Conservation (phyloP, 1,139 yeast species). For the Pichia sp. region DNA sequence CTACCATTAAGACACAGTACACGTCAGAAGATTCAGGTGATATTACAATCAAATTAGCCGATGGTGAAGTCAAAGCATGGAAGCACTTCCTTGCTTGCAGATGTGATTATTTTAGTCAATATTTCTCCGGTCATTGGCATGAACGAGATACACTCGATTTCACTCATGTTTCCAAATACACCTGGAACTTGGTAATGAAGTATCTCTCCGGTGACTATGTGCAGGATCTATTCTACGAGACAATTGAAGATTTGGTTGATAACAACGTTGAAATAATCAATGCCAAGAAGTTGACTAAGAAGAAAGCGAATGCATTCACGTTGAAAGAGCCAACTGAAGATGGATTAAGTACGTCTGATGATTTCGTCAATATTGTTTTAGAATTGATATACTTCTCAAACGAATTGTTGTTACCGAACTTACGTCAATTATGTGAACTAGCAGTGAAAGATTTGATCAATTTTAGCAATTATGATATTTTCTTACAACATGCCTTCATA, state of each 20-base stretch:
- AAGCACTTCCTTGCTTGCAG: constrained; percentile 53
- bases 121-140: constrained; percentile 58
- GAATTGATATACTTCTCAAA: constrained; percentile 65
- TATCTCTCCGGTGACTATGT: constrained; percentile 53
- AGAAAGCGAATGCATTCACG: neutral
- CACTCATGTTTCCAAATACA: constrained; percentile 40
- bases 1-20: constrained; percentile 2
- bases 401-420: constrained; percentile 56
- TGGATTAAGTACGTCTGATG: constrained; percentile 1
- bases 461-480: constrained; percentile 57
- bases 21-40: constrained; percentile 13
- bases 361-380: constrained; percentile 52
- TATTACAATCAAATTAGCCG: constrained; percentile 37
- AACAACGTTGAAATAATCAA: neutral
- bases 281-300: neutral
- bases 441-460: constrained; percentile 58
- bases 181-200: constrained; percentile 51
- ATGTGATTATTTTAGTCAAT: constrained; percentile 62
- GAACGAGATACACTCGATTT: constrained; percentile 33
- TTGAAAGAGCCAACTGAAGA: neutral
- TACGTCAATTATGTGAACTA: constrained; percentile 62
- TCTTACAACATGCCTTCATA: constrained; percentile 54
- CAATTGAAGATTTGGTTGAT: constrained; percentile 4
- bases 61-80: constrained; percentile 43
- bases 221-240: constrained; percentile 11